phyloP scores from a whole-genome alignment of 2,329 filamentous ascomycete species.

The Aspergillus tubingensis region DNA sequence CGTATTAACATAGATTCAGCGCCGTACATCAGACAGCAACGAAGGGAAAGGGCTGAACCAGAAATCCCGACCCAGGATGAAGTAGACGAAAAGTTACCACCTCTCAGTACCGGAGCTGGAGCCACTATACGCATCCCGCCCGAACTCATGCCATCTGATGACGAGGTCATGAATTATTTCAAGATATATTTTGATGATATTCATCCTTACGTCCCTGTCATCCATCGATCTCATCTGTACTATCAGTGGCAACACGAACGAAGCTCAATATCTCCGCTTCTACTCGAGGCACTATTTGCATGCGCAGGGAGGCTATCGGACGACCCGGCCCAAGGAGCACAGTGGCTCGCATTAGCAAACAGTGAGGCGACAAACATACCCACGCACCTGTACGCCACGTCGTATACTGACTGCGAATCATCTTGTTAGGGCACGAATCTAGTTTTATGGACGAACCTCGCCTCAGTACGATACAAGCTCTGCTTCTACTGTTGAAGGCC shows the following conservation, averaged over 20 bases:
- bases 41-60: slow-evolving; percentile 51
- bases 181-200: slow-evolving; percentile 87
- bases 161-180: slow-evolving; percentile 80
- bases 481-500: slow-evolving; percentile 85
- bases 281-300: slow-evolving; percentile 88
- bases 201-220: slow-evolving; percentile 87
- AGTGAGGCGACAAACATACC: slow-evolving; percentile 57
- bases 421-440: slow-evolving; percentile 73
- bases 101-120: slow-evolving; percentile 67
- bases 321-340: slow-evolving; percentile 79
- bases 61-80: slow-evolving; percentile 66
- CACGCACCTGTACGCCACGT: slow-evolving; percentile 4
- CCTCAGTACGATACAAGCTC: slow-evolving; percentile 85
- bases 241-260: slow-evolving; percentile 85
- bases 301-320: slow-evolving; percentile 82
- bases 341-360: slow-evolving; percentile 88
- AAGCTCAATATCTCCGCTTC: slow-evolving; percentile 81
- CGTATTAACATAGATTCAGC: slow-evolving; percentile 52
- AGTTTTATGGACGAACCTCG: slow-evolving; percentile 91
- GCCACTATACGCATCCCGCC: slow-evolving; percentile 83
- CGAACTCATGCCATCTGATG: slow-evolving; percentile 88
- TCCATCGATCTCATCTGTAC: slow-evolving; percentile 80
- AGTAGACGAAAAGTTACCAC: slow-evolving; percentile 69
- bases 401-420: slow-evolving; percentile 25
- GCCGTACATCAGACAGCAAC: slow-evolving; percentile 76